Base-by-base conservation (phyloP, 495 filamentous ascomycete genomes). In the Penicillium psychrofluorescens region DNA sequence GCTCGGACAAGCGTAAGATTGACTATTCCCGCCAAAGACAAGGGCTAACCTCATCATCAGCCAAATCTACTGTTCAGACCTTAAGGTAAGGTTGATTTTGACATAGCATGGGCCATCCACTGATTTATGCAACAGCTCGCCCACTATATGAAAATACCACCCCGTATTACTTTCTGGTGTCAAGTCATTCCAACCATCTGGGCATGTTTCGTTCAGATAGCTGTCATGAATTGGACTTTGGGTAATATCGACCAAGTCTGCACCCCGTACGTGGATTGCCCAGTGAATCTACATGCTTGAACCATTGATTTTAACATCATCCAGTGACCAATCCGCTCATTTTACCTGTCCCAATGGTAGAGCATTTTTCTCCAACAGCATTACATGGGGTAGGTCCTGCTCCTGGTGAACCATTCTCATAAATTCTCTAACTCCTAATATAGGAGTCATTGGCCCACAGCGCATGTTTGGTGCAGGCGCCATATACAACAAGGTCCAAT, bases 111-210 rank as follows among this genome's bases (percentile, higher is more conserved):
- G 34, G 14, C 22, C n/a, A 29, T 22, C 2, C 4, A 4, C 10
- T 80, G 38, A 77, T 78, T 43, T 70, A 22, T 75, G 34, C 44
- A 65, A 2, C 63, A 73, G 55, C 38, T 71, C 32, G 80, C 75
- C 6, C 79, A 83, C 51, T 84, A 84, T 60, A 80, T 83, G 76
- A 83, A 83, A 54, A 66, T 80, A 2, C 78, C 80, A 8, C 80
- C 79, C 1, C 64, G 78, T 11, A 76, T 76, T 1, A 78, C 80
- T 65, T 84, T 84, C 59, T 71, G 74, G 64, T 76, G 73, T 8
- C 79, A 84, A 56, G 72, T 79, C 2, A 70, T 82, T 31, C 72
- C 78, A 7, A 79, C 76, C 1, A 73, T 76, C 11, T 64, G 78
- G 44, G 77, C 77, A 6, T 79, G 74, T 53, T 72, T 84, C 50